These are phyloP conservation scores for Saccharomyces kudriavzevii DNA, from an alignment of 805 yeast species.

Conservation along the genomic window DNA sequence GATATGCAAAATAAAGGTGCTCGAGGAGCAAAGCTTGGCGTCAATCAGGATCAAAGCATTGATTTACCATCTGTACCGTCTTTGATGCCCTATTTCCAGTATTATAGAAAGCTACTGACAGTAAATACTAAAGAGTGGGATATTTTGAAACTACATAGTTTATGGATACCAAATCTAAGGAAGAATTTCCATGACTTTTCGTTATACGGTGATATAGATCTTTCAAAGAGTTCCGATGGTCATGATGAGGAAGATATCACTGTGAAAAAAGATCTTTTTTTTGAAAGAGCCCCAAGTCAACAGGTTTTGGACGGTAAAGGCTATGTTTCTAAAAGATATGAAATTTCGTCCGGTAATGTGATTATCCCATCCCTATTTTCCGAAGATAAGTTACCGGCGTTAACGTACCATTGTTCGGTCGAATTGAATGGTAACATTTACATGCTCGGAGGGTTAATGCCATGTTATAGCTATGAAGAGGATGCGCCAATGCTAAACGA, in stretches of 20 bases:
- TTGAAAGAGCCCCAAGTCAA: not conserved
- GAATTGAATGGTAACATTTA: constrained; percentile 32
- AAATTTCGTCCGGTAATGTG: constrained; percentile 18
- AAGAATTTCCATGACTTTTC: constrained; percentile 7
- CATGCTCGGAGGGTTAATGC: constrained; percentile 40
- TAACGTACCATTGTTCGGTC: constrained; percentile 38
- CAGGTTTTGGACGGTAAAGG: constrained; percentile 8
- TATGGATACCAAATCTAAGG: constrained; percentile 24
- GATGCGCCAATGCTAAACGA: constrained; percentile 29
- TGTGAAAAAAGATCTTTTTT: constrained; percentile 5
- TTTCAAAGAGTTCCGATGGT: not conserved
- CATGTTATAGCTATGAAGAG: constrained; percentile 20
- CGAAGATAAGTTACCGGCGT: constrained; percentile 33
- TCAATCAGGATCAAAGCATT: not conserved
- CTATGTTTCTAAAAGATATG: constrained; percentile 11
- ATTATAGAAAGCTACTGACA: constrained; percentile 14
- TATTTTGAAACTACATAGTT: constrained; percentile 12
- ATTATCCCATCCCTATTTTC: constrained; percentile 29
- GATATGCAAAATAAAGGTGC: not conserved
- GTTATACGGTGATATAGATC: not conserved
- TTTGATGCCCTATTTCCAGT: constrained; percentile 11
- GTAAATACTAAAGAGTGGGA: constrained; percentile 11
- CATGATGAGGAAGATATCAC: not conserved
- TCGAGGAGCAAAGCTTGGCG: not conserved
- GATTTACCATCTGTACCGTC: constrained; percentile 3